These are phyloP conservation scores for Fraxinus greggii DNA, from an alignment of 305 asterid genomes.

Conservation along the genomic window DNA sequence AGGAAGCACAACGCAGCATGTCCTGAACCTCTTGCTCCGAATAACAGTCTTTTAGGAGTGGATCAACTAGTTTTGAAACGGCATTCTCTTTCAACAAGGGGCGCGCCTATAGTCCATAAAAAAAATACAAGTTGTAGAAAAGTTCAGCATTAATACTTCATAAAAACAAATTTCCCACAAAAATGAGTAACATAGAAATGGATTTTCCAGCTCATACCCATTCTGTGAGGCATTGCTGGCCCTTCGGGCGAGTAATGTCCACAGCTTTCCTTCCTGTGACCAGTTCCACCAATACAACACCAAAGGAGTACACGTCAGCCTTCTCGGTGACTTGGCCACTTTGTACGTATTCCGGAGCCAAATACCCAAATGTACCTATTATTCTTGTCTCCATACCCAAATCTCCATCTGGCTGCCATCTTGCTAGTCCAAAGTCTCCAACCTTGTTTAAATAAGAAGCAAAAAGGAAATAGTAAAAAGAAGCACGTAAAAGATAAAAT, in stretches of 20 bases:
- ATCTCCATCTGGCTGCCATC: slow-evolving; percentile 67
- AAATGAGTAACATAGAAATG: neutral
- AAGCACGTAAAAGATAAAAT: neutral
- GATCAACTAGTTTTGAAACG: slow-evolving; percentile 54
- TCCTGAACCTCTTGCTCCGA: slow-evolving; percentile 50
- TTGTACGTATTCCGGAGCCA: slow-evolving; percentile 86
- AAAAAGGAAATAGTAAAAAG: neutral
- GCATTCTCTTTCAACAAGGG: slow-evolving; percentile 57
- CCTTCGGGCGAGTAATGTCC: slow-evolving; percentile 69
- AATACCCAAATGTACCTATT: slow-evolving; percentile 86
- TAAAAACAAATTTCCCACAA: neutral
- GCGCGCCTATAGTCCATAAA: slow-evolving; percentile 53
- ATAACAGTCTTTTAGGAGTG: slow-evolving; percentile 42
- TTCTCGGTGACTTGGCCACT: slow-evolving; percentile 76
- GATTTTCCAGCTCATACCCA: slow-evolving; percentile 53
- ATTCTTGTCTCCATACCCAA: slow-evolving; percentile 53
- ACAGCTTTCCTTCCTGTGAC: slow-evolving; percentile 83
- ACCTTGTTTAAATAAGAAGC: slow-evolving; percentile 40
- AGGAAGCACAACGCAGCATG: slow-evolving; percentile 62
- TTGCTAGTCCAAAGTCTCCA: slow-evolving; percentile 87
- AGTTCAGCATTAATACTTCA: neutral
- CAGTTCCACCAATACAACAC: slow-evolving; percentile 68
- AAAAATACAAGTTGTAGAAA: neutral
- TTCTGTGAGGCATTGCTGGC: slow-evolving; percentile 74
- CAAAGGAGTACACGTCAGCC: slow-evolving; percentile 74